Evolutionary conservation across 148 eudicot species (phyloP).

Genomic region (Euryodendron excelsum): DNA sequence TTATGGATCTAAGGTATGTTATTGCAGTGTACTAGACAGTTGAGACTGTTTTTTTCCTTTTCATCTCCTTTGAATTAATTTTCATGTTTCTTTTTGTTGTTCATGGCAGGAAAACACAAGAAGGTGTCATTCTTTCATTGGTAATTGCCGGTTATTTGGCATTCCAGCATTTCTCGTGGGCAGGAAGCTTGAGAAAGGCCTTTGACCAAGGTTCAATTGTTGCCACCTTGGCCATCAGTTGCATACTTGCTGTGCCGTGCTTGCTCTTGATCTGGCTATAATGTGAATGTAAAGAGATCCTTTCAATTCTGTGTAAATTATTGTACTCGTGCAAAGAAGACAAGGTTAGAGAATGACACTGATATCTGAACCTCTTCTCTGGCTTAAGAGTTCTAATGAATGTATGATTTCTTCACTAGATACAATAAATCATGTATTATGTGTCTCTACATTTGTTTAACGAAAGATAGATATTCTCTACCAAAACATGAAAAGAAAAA

Average conservation of each 20-base stretch:
- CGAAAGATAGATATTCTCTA: not conserved
- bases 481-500: not conserved
- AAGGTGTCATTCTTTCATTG: constrained; percentile 62
- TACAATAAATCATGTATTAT: not conserved
- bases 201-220: constrained; percentile 74
- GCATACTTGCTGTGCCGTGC: constrained; percentile 48
- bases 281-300: constrained; percentile 5
- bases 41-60: not conserved
- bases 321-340: not conserved
- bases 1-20: constrained; percentile 68
- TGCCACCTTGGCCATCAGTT: constrained; percentile 67
- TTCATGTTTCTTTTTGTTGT: constrained; percentile 1
- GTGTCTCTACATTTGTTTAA: not conserved
- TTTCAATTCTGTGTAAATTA: not conserved
- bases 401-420: constrained; percentile 3
- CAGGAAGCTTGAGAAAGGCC: constrained; percentile 68
- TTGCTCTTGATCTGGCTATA: constrained; percentile 51
- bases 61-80: not conserved
- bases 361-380: not conserved
- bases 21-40: not conserved
- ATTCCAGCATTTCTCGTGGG: constrained; percentile 72
- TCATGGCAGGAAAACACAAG: constrained; percentile 63
- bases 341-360: not conserved
- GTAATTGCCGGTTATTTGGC: constrained; percentile 71
- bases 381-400: not conserved